phyloP scores from a whole-genome alignment of 495 filamentous ascomycete species.

The Xylaria palmicola region DNA sequence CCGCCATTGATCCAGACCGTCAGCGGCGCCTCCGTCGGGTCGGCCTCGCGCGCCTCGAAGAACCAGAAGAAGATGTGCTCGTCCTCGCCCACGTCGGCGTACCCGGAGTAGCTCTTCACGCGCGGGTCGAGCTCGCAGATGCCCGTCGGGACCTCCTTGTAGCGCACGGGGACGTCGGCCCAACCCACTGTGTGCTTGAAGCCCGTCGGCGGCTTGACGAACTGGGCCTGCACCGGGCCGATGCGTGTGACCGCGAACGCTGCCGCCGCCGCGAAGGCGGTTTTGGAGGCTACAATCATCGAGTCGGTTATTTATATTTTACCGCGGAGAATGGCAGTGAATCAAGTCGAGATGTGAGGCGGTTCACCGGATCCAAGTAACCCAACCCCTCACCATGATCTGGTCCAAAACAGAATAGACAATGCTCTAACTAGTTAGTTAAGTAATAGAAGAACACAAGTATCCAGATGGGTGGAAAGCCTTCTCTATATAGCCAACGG shows the following conservation, averaged over 20 bases:
- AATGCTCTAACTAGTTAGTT: too few relatives aligned
- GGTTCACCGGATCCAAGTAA: too few relatives aligned
- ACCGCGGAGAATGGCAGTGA: too few relatives aligned
- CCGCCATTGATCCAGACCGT: constrained; percentile 66
- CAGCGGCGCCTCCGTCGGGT: constrained; percentile 54
- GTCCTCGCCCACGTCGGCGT: constrained; percentile 60
- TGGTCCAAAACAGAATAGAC: too few relatives aligned
- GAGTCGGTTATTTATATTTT: too few relatives aligned
- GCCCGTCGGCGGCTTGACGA: constrained; percentile 57
- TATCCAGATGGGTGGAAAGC: too few relatives aligned
- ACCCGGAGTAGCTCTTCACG: constrained; percentile 66
- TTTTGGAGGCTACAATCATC: too few relatives aligned
- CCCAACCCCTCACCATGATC: too few relatives aligned
- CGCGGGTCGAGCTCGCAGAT: constrained; percentile 65
- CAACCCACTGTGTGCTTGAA: constrained; percentile 52
- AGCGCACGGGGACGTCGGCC: constrained; percentile 53
- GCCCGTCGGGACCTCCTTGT: constrained; percentile 61
- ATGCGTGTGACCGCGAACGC: neutral
- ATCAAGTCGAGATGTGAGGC: too few relatives aligned
- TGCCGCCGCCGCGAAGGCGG: constrained; percentile 25
- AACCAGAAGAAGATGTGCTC: constrained; percentile 70
- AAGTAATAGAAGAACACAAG: too few relatives aligned
- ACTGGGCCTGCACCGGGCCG: constrained; percentile 45
- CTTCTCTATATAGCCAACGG: too few relatives aligned
- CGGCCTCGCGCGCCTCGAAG: constrained; percentile 56